A percentile compares a stretch with the other conserved stretches of the same genome.
Evolutionary conservation across 495 filamentous ascomycete species (phyloP).

Genomic region (Oidiodendron maius): DNA sequence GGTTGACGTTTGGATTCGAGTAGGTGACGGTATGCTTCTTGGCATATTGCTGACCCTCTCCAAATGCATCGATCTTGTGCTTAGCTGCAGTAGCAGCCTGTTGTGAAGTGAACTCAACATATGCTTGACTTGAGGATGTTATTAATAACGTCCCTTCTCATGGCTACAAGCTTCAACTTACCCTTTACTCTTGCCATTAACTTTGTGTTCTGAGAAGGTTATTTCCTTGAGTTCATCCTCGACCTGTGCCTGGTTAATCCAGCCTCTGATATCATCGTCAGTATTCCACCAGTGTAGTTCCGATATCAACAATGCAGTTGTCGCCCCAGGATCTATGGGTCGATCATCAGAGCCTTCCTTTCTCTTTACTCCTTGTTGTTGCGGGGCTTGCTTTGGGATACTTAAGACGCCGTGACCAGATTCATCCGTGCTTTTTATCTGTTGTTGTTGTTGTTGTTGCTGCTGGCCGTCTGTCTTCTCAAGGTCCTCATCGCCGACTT

Average conservation of each 20-base stretch:
- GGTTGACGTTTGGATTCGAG: slow-evolving; percentile 71
- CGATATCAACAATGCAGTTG: slow-evolving; percentile 73
- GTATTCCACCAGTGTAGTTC: slow-evolving; percentile 96
- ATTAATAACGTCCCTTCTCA: not conserved
- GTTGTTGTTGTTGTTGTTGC: slow-evolving; percentile 30
- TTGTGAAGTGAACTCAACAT: slow-evolving; percentile 75
- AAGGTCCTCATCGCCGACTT: slow-evolving; percentile 19
- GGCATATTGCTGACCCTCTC: slow-evolving; percentile 41
- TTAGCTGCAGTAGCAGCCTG: slow-evolving; percentile 86
- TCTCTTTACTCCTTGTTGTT: slow-evolving; percentile 69
- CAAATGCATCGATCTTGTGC: slow-evolving; percentile 65
- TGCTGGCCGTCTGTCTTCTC: slow-evolving; percentile 21
- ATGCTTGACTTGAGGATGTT: slow-evolving; percentile 71
- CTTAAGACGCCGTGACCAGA: slow-evolving; percentile 28
- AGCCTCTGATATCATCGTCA: slow-evolving; percentile 89
- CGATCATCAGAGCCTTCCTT: slow-evolving; percentile 72
- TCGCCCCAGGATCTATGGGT: slow-evolving; percentile 74
- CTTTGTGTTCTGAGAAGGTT: slow-evolving; percentile 96
- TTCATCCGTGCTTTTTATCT: slow-evolving; percentile 44
- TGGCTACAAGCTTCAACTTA: slow-evolving; percentile 47
- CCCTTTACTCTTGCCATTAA: slow-evolving; percentile 98
- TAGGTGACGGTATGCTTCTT: slow-evolving; percentile 73
- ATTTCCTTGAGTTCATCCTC: slow-evolving; percentile 88
- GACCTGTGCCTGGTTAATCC: slow-evolving; percentile 67
- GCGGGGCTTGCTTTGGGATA: slow-evolving; percentile 42